Evolutionary conservation across 2,329 filamentous ascomycete species (phyloP), one percentile per base, ranked within the genome.

Genomic region (Arachnomyces sp.): DNA sequence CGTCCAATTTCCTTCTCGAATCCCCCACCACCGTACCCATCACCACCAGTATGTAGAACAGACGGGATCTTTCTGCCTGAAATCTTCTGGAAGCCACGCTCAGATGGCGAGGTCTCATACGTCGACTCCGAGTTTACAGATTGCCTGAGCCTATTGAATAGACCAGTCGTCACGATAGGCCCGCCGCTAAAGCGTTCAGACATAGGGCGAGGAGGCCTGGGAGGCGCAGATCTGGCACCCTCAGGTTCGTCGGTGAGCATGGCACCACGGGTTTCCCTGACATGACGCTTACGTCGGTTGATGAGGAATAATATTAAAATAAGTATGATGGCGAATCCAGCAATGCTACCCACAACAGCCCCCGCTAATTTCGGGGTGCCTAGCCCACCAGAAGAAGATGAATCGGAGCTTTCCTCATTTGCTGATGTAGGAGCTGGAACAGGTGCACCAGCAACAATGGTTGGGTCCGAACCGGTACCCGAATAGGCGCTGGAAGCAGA

Each of bases 311-410:
- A 55, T 25, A 73, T 59, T 8, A 71, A 28, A 31, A 44, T 52
- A 7, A 74, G 51, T 6, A 76, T 52, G 6, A 76, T 53, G 9
- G 74, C 71, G 28, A 74, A 52, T 18, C 76, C 77, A 28, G 76
- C 75, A 36, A 79, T 66, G 34, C 76, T 76, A 12, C 77, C 77
- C 17, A 81, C 67, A n/a, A 81, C 73, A 34, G 76, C 76, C 6
- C 77, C 77, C 14, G 79, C 74, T 3, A 81, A 71, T 43, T 69
- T 68, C 12, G 70, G 69, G 16, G 72, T 75, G 33, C 65, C 58
- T 25, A 54, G 53, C 32, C 56, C 52, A 20, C 45, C 52, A 14
- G 50, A 32, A 7, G 45, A 43, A 14, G 43, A 46, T 3, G 51
- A 47, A n/a, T 40, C 45, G 32, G n/a, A 46, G 15, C 31, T 36